Evolutionary conservation across 2,329 filamentous ascomycete species (phyloP).

Genomic region (Colletotrichum orchidophilum): DNA sequence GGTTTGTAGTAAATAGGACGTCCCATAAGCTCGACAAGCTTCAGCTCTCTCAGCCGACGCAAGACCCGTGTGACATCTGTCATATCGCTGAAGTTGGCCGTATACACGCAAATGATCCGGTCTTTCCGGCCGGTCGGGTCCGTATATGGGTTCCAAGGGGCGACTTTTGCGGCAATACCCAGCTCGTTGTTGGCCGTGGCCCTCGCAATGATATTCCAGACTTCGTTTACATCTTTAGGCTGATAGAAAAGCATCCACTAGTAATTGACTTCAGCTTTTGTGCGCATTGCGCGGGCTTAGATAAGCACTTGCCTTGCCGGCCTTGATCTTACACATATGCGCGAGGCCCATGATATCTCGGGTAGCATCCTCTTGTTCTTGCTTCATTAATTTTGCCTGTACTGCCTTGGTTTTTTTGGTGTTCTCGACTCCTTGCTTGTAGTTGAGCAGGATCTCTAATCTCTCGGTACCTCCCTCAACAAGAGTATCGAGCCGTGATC

Average conservation of each 20-base stretch:
- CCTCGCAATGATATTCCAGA: conserved; percentile 74
- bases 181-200: conserved; percentile 76
- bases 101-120: conserved; percentile 81
- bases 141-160: conserved; percentile 56
- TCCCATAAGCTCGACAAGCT: conserved; percentile 59
- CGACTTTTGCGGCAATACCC: conserved; percentile 78
- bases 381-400: conserved; percentile 57
- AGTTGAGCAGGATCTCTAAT: conserved; percentile 53
- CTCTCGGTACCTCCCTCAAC: conserved; percentile 61
- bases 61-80: conserved; percentile 77
- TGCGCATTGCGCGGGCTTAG: neutral
- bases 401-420: conserved; percentile 45
- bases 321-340: conserved; percentile 62
- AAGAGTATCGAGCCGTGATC: conserved; percentile 58
- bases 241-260: conserved; percentile 81
- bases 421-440: conserved; percentile 59
- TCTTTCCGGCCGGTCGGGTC: conserved; percentile 51
- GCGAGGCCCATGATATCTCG: conserved; percentile 70
- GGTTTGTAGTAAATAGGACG: conserved; percentile 81
- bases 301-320: conserved; percentile 68
- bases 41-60: conserved; percentile 67
- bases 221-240: conserved; percentile 62
- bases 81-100: conserved; percentile 74
- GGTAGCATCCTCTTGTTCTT: conserved; percentile 58
- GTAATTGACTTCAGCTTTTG: neutral